phyloP scores from a whole-genome alignment of 768 basidiomycete species.

The Macrocybe gigantea region DNA sequence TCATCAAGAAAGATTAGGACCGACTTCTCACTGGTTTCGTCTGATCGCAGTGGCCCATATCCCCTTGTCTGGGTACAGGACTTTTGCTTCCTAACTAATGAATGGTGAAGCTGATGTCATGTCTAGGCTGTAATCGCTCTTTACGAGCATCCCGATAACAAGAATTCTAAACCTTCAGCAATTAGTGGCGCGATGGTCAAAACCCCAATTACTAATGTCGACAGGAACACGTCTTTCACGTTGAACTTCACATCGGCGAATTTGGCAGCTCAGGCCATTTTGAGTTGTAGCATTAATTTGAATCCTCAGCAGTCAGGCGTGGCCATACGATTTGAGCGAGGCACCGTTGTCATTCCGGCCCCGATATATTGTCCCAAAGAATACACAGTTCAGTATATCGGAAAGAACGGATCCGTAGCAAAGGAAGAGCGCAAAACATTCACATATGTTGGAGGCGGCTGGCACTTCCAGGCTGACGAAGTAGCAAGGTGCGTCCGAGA shows the following conservation, averaged over 20 bases:
- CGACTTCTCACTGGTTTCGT: background rate
- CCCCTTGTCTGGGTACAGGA: slow-evolving; percentile 68
- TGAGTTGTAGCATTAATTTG: slow-evolving; percentile 63
- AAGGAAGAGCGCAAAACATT: slow-evolving; percentile 56
- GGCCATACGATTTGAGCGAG: slow-evolving; percentile 69
- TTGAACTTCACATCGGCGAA: slow-evolving; percentile 58
- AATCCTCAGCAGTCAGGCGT: slow-evolving; percentile 44
- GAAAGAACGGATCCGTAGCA: slow-evolving; percentile 36
- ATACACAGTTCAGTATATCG: slow-evolving; percentile 60
- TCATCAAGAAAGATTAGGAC: background rate
- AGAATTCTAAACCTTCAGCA: slow-evolving; percentile 45
- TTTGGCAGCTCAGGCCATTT: slow-evolving; percentile 65
- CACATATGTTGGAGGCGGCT: slow-evolving; percentile 63
- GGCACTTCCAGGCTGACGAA: slow-evolving; percentile 87
- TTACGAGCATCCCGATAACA: slow-evolving; percentile 77
- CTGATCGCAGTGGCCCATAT: slow-evolving; percentile 61
- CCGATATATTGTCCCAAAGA: slow-evolving; percentile 65
- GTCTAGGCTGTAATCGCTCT: slow-evolving; percentile 66
- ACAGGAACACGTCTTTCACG: slow-evolving; percentile 69
- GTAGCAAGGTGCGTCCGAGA: slow-evolving; percentile 73
- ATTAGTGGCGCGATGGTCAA: slow-evolving; percentile 72
- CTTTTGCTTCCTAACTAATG: background rate
- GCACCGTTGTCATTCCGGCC: slow-evolving; percentile 54
- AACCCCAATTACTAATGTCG: slow-evolving; percentile 73
- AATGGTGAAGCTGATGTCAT: background rate